Conservation (phyloP, 306 rosid species). For the Mucuna pruriens region DNA sequence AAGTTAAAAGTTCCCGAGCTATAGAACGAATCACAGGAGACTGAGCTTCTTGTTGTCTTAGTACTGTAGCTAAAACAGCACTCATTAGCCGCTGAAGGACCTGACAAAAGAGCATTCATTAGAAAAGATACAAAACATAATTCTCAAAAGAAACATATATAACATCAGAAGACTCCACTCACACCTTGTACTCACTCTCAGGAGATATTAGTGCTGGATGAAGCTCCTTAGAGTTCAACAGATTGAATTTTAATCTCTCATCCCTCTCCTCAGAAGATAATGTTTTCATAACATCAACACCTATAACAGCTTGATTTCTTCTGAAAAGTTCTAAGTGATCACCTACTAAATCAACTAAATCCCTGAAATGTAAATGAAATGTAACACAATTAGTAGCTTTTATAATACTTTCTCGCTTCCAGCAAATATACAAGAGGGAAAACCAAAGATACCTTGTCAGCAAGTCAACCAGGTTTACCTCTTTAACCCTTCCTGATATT, state of each 20-base stretch:
- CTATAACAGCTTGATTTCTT: conserved; percentile 92
- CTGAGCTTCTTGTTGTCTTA: conserved; percentile 80
- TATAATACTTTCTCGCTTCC: conserved; percentile 21
- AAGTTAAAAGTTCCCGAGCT: conserved; percentile 86
- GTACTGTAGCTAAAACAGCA: conserved; percentile 82
- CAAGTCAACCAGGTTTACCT: conserved; percentile 91
- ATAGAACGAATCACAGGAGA: conserved; percentile 86
- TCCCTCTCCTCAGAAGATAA: conserved; percentile 97
- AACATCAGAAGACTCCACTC: conserved; percentile 75
- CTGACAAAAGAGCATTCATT: conserved; percentile 51
- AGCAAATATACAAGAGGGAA: conserved; percentile 32
- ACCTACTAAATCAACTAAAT: conserved; percentile 79
- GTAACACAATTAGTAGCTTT: conserved; percentile 15
- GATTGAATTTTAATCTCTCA: conserved; percentile 85
- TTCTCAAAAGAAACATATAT: conserved; percentile 35
- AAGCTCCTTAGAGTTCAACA: conserved; percentile 89
- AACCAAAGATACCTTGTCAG: conserved; percentile 72
- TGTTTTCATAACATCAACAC: conserved; percentile 86
- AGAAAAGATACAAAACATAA: conserved; percentile 43
- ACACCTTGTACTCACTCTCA: conserved; percentile 99
- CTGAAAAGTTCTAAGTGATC: conserved; percentile 92
- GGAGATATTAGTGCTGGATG: conserved; percentile 96
- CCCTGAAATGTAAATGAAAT: conserved; percentile 69
- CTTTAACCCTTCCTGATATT: conserved; percentile 74
- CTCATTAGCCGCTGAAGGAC: conserved; percentile 89